Conservation (phyloP, 495 filamentous ascomycete genomes). For the Hypoxylon fragiforme region DNA sequence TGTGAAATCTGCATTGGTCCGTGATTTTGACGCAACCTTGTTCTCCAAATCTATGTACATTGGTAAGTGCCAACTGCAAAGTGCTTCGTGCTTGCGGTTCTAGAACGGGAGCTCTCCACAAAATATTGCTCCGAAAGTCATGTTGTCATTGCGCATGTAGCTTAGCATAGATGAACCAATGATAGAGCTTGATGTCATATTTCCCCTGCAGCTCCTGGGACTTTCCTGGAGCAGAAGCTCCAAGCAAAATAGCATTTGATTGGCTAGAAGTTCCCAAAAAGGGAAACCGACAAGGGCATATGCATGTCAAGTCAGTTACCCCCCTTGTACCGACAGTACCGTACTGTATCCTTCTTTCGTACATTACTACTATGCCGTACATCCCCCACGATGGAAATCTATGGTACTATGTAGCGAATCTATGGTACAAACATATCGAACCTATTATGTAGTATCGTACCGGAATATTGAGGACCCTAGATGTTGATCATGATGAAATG, state of each 20-base stretch:
- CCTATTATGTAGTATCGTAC: not conserved
- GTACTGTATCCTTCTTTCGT: too few species aligned
- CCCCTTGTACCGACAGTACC: too few species aligned
- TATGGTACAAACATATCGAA: constrained; percentile 4
- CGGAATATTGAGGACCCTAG: not conserved
- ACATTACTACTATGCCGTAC: too few species aligned
- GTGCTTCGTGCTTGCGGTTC: not conserved
- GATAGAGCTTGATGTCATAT: not conserved
- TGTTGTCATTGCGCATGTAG: constrained; percentile 28
- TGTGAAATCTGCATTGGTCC: not conserved
- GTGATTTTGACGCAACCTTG: not conserved
- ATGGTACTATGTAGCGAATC: too few species aligned
- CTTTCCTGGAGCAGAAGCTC: constrained; percentile 17
- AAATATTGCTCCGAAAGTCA: constrained; percentile 26
- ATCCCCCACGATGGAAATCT: constrained; percentile 7
- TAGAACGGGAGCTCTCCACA: constrained; percentile 22
- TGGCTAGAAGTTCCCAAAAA: constrained; percentile 26
- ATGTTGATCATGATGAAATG: constrained; percentile 29
- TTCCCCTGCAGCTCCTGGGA: constrained; percentile 24
- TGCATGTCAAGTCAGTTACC: constrained; percentile 26
- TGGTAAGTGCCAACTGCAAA: not conserved
- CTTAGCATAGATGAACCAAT: constrained; percentile 4
- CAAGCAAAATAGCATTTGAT: constrained; percentile 1
- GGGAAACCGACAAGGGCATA: constrained; percentile 14
- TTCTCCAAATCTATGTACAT: constrained; percentile 6